These are phyloP conservation scores for Nakazawaea ernobii DNA, from an alignment of 805 yeast genomes.

Conservation along the genomic window DNA sequence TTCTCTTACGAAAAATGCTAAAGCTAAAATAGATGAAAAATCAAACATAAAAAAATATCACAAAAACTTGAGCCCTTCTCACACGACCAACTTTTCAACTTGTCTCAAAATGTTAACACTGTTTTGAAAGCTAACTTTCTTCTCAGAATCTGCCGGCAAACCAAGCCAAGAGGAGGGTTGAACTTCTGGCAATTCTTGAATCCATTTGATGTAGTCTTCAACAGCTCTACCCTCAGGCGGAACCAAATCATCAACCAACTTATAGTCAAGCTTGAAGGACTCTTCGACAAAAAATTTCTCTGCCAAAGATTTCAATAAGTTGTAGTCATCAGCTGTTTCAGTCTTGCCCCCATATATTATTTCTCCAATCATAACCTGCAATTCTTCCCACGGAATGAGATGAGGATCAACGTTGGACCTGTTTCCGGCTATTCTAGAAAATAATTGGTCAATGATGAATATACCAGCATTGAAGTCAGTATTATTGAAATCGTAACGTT, in stretches of 20 bases:
- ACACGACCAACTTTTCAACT: neutral
- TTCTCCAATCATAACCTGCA: conserved; percentile 43
- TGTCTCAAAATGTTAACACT: conserved; percentile 1
- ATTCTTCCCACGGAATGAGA: conserved; percentile 47
- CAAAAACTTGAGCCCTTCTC: neutral
- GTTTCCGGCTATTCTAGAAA: conserved; percentile 21
- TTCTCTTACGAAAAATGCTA: neutral
- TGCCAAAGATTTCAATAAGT: conserved; percentile 30
- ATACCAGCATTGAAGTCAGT: conserved; percentile 56
- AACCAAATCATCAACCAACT: conserved; percentile 31
- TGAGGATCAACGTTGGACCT: conserved; percentile 38
- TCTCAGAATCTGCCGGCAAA: conserved; percentile 37
- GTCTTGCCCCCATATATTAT: conserved; percentile 67
- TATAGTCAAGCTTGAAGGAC: conserved; percentile 37
- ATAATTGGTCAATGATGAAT: conserved; percentile 34
- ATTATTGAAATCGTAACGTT: conserved; percentile 64
- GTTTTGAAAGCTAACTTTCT: conserved; percentile 17
- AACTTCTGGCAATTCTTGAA: conserved; percentile 42
- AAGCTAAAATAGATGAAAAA: neutral
- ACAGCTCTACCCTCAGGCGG: conserved; percentile 43
- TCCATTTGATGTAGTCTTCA: conserved; percentile 41
- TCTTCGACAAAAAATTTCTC: conserved; percentile 29
- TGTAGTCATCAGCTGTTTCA: conserved; percentile 34
- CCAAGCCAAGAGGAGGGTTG: conserved; percentile 53
- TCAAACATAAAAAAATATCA: neutral